These are phyloP conservation scores for Cryphonectria parasitica DNA, from an alignment of 2,329 filamentous ascomycete genomes.

Conservation along the genomic window DNA sequence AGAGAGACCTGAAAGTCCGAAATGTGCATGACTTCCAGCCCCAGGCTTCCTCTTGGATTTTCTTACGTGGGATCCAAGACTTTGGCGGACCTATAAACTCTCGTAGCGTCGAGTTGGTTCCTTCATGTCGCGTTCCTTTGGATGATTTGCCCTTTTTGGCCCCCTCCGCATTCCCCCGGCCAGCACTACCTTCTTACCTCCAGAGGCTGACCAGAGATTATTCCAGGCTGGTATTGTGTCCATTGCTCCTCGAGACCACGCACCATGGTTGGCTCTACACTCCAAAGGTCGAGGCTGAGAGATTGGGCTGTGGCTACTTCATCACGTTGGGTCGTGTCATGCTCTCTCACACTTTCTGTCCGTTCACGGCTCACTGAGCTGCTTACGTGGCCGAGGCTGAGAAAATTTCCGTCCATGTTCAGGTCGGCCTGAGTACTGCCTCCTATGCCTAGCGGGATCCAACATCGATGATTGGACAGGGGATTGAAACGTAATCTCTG, in stretches of 20 bases:
- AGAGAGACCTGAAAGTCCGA: background rate
- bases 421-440: background rate
- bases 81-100: background rate
- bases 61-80: background rate
- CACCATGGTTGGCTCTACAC: background rate
- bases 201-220: background rate
- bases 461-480: background rate
- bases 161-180: background rate
- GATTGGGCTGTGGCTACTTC: background rate
- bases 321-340: background rate
- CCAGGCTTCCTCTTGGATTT: background rate
- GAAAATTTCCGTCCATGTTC: background rate
- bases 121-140: background rate
- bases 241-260: background rate
- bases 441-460: background rate
- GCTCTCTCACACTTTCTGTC: background rate
- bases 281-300: background rate
- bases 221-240: background rate
- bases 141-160: background rate
- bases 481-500: background rate
- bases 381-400: conserved; percentile 1
- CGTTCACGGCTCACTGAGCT: background rate
- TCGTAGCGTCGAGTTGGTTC: background rate
- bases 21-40: background rate
- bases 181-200: background rate